Conservation (phyloP, 164 flowering plant species). For the Aristolochia contorta region DNA sequence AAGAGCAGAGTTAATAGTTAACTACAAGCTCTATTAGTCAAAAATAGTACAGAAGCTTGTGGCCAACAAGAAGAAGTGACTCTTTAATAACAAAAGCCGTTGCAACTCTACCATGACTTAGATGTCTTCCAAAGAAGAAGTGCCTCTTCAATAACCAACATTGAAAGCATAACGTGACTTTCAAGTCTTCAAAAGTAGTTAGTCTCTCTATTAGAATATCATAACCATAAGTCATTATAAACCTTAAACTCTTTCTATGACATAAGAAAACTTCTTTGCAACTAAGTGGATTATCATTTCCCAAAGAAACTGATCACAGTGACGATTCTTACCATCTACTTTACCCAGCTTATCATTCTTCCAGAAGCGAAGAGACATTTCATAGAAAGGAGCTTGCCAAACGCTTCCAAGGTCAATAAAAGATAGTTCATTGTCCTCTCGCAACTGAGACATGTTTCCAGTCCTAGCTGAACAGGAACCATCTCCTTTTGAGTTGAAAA, state of each 20-base stretch:
- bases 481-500: slow-evolving; percentile 32
- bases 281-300: not conserved
- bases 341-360: slow-evolving; percentile 4
- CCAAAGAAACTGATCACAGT: not conserved
- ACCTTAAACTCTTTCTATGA: too few relatives aligned
- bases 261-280: not conserved
- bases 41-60: too few relatives aligned
- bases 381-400: slow-evolving; percentile 84
- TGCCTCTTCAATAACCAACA: too few relatives aligned
- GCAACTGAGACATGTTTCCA: slow-evolving; percentile 2
- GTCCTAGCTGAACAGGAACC: slow-evolving; percentile 8
- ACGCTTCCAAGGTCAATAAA: slow-evolving; percentile 57
- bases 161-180: too few relatives aligned
- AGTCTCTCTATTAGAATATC: not conserved
- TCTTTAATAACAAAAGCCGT: too few relatives aligned
- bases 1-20: too few relatives aligned
- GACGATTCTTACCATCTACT: slow-evolving; percentile 32
- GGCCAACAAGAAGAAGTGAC: too few relatives aligned
- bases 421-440: slow-evolving; percentile 17
- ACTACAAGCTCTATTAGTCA: too few relatives aligned
- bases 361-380: slow-evolving; percentile 38
- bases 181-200: too few relatives aligned
- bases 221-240: too few relatives aligned
- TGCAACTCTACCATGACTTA: too few relatives aligned
- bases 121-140: too few relatives aligned